Evolutionary conservation across 805 yeast species (phyloP), one percentile per base, ranked within the genome.

Genomic region (Candida morakotiae): DNA sequence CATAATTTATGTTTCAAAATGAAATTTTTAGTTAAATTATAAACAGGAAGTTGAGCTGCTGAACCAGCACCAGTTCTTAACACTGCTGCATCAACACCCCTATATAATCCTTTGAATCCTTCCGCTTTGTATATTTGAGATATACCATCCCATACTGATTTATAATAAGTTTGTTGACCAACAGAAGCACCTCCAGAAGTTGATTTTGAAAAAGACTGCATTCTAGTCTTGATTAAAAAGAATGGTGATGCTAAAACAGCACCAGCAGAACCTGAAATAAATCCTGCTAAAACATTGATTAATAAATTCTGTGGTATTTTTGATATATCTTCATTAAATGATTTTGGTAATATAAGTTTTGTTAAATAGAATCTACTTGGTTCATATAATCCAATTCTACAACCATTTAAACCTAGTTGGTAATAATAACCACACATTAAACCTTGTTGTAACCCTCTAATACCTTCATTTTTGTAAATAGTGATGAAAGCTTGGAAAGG

Each of bases 31-130:
- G 87, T 77, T 41, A 76, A 75, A 58, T 81, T 84, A 65, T 93
- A 93, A 34, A 88, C 79, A 11, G 98, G 98, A 49, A 93, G 68
- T 65, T 93, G 98, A 27, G 87, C 96, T 18, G 95, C 76, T 6
- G 98, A 93, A 2, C 98, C 98, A 39, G 88, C 83, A 52, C 96
- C 96, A 1, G 98, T 93, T 63, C 98, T 77, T 44, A 93, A 65
- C 22, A 88, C 77, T 2, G 98, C 98, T 2, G 98, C 96, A 53
- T 87, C 95, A 4, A 88, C 87, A 45, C 98, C 98, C 45, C 94
- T 73, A 62, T 79, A 91, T 43, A 85, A 67, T 5, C 97, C 98
- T 39, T 56, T 63, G 41, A 86, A 28, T 1, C 97, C 97, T 51
- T 86, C 95, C 1, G 71, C 60, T 32, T 61, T 62, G 52, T 68